Evolutionary conservation across 768 basidiomycete species (phyloP).

Genomic region (Tephrocybe sp.): DNA sequence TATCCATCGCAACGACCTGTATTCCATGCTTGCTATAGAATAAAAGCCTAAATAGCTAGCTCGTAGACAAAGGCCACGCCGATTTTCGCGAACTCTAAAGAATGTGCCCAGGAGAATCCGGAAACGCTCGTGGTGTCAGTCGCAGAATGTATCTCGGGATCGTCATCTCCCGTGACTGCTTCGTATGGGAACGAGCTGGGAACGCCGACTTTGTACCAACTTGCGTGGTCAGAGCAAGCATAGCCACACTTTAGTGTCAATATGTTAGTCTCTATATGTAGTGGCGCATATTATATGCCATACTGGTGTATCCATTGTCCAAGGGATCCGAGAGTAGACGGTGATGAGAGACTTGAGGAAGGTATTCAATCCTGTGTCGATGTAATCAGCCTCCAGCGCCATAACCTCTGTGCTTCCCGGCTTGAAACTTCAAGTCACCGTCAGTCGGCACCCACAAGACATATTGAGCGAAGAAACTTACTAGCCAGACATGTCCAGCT

Average conservation of each 20-base stretch:
- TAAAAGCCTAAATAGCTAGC: slow-evolving; percentile 27
- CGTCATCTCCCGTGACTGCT: slow-evolving; percentile 38
- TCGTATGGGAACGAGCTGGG: slow-evolving; percentile 44
- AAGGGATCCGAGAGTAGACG: slow-evolving; percentile 35
- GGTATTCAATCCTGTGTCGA: slow-evolving; percentile 38
- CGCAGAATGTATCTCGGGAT: slow-evolving; percentile 43
- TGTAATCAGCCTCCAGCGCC: slow-evolving; percentile 39
- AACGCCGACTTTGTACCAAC: slow-evolving; percentile 43
- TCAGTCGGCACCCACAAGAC: not conserved
- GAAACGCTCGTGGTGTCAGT: slow-evolving; percentile 45
- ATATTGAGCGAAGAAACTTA: slow-evolving; percentile 16
- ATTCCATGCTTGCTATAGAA: too few species aligned
- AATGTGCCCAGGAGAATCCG: slow-evolving; percentile 51
- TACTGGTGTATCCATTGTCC: slow-evolving; percentile 37
- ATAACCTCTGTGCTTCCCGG: slow-evolving; percentile 41
- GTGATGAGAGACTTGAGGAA: slow-evolving; percentile 43
- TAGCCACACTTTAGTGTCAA: slow-evolving; percentile 36
- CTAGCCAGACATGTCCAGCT: slow-evolving; percentile 49
- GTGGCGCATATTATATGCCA: not conserved
- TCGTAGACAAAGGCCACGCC: slow-evolving; percentile 60
- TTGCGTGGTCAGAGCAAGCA: slow-evolving; percentile 47
- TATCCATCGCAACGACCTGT: too few species aligned
- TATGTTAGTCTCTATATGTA: not conserved
- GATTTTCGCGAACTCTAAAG: slow-evolving; percentile 61
- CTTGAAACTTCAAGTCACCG: slow-evolving; percentile 37